phyloP scores from a whole-genome alignment of 305 asterid species.

The Solanum hybrid region DNA sequence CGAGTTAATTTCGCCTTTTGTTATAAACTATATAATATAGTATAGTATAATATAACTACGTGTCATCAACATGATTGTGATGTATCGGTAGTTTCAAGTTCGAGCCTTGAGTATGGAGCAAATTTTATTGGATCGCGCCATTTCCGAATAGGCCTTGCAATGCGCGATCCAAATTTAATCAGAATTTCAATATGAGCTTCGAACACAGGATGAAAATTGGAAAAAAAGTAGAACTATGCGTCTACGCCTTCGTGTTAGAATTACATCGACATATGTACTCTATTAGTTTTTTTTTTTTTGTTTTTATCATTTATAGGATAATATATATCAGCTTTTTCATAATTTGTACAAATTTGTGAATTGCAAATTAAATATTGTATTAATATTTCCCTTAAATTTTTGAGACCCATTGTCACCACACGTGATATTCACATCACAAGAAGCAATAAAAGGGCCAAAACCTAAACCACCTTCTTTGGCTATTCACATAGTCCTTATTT shows the following conservation, averaged over 20 bases:
- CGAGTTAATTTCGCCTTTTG: background rate
- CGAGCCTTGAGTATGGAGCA: too few relatives aligned
- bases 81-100: rapidly evolving
- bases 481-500: slow-evolving; percentile 17
- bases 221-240: too few relatives aligned
- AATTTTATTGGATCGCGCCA: rapidly evolving
- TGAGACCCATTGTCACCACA: background rate
- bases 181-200: rapidly evolving
- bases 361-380: too few relatives aligned
- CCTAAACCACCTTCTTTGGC: slow-evolving; percentile 30
- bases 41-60: too few relatives aligned
- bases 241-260: background rate
- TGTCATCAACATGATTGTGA: too few relatives aligned
- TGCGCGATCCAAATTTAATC: rapidly evolving
- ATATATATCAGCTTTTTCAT: too few relatives aligned
- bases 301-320: too few relatives aligned
- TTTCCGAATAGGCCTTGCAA: rapidly evolving
- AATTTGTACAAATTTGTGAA: too few relatives aligned
- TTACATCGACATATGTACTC: too few relatives aligned
- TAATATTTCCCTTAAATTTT: background rate
- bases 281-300: background rate
- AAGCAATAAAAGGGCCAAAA: slow-evolving; percentile 14
- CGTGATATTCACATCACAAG: background rate
- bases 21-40: too few relatives aligned
- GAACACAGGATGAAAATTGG: rapidly evolving